Evolutionary conservation across 2,329 filamentous ascomycete species (phyloP).

Genomic region (Hypoxylon sp.): DNA sequence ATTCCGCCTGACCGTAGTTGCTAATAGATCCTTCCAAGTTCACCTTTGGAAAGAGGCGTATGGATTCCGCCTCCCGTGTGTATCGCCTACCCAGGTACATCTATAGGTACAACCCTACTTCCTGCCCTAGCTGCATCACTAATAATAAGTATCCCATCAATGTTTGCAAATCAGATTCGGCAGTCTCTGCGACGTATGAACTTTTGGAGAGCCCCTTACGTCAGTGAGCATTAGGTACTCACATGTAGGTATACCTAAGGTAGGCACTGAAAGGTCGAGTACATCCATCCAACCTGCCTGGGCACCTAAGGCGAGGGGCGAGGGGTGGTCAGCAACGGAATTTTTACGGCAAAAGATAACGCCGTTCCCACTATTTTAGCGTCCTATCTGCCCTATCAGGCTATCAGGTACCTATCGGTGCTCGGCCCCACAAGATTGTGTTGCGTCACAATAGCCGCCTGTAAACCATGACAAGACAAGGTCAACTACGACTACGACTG

Average conservation of each 20-base stretch:
- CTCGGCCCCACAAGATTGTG: constrained; percentile 34
- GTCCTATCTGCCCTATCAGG: constrained; percentile 15
- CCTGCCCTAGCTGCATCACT: background rate
- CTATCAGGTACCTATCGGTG: constrained; percentile 16
- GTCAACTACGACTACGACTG: constrained; percentile 17
- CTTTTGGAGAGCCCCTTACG: background rate
- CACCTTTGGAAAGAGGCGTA: background rate
- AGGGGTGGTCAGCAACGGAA: constrained; percentile 11
- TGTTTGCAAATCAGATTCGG: no score
- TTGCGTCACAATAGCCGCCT: constrained; percentile 50
- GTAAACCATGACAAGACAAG: constrained; percentile 21
- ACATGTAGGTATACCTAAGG: no score
- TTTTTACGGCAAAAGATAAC: constrained; percentile 32
- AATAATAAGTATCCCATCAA: no score
- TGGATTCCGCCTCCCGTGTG: background rate
- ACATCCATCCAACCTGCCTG: background rate
- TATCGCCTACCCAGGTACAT: no score
- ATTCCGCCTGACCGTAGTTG: background rate
- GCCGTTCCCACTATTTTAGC: constrained; percentile 9
- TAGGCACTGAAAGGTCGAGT: no score
- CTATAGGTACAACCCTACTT: no score
- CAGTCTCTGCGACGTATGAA: background rate
- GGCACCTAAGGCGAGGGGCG: constrained; percentile 4
- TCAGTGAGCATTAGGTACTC: background rate
- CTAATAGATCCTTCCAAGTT: background rate